Evolutionary conservation across 2,329 filamentous ascomycete genomes (phyloP), one percentile per base, ranked within the genome.

Genomic region (Zopfia rhizophila): DNA sequence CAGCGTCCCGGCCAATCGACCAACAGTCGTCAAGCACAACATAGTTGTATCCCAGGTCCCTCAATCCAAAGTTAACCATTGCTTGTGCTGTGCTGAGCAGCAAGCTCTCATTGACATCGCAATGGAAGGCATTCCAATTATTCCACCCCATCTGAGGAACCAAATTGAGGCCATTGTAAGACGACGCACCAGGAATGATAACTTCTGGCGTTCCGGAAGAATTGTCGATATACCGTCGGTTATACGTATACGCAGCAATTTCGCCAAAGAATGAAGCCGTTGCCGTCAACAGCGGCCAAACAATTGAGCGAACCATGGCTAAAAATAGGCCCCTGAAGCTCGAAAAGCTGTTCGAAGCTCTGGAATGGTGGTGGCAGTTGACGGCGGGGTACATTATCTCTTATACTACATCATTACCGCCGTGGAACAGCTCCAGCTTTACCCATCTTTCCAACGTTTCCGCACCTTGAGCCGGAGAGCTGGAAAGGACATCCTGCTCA

Each of bases 1-100:
- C 77, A 2, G 63, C 53, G 38, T 72, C 72, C 10, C 79, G 70
- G 21, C 76, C 77, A 28, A 66, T 58, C 10, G 69, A 73, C 80
- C 80, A 82, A 61, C 79, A 81, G 53, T 82, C 80, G 52, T 82
- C 80, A 1, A 82, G 66, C 25, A 78, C 68, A 29, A 81, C 73
- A 52, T 82, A 80, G 45, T 78, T 65, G 56, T 81, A 81, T 21
- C 78, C 78, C 6, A 75, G 52, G 48, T 80, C 78, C 22, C 76
- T 69, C 23, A 81, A 60, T 4, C 79, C 78, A 33, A 69, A 68
- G 22, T 75, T 64, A 13, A 78, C 63, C 43, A 81, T 70, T 32
- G 74, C 62, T 24, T 74, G 64, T 0, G 79, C 78, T 0, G 78
- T 79, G 6, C 68, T 69, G 38, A 81, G 61, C 25, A 81, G 63